Percentiles rank a stretch among this genome's conserved stretches.
These are phyloP conservation scores for Diutina siamensis DNA, from an alignment of 1,139 yeast species.

Conservation along the genomic window DNA sequence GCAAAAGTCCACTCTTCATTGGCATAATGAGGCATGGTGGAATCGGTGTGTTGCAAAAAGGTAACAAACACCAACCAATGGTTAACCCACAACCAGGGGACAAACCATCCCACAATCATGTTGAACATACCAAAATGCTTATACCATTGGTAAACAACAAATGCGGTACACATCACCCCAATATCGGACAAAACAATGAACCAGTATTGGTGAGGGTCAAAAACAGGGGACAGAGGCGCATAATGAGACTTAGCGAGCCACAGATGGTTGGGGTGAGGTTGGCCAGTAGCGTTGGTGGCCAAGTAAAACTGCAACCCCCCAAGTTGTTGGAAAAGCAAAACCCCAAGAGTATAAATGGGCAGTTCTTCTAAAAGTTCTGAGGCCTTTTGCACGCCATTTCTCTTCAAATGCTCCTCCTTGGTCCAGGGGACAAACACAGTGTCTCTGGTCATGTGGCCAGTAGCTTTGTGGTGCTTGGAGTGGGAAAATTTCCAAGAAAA, in stretches of 20 bases:
- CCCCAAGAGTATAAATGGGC: conserved; percentile 49
- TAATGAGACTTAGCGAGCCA: conserved; percentile 46
- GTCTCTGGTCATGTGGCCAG: conserved; percentile 71
- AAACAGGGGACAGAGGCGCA: conserved; percentile 62
- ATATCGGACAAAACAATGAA: conserved; percentile 60
- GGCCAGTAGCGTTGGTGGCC: conserved; percentile 68
- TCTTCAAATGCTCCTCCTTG: conserved; percentile 39
- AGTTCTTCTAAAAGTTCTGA: conserved; percentile 62
- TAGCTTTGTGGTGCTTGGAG: conserved; percentile 80
- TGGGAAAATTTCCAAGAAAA: conserved; percentile 81
- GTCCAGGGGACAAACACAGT: conserved; percentile 75
- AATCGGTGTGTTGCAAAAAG: conserved; percentile 76
- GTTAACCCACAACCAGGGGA: conserved; percentile 75
- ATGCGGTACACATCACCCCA: conserved; percentile 47
- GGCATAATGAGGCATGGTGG: conserved; percentile 69
- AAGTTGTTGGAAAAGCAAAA: conserved; percentile 55
- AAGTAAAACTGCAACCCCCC: conserved; percentile 68
- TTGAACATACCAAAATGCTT: conserved; percentile 51
- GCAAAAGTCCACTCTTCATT: conserved; percentile 74
- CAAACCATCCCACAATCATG: conserved; percentile 57
- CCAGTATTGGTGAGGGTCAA: conserved; percentile 60
- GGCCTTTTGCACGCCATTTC: conserved; percentile 28
- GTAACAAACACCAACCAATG: conserved; percentile 88
- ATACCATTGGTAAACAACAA: conserved; percentile 53
- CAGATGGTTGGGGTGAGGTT: conserved; percentile 24